A percentile compares a stretch with the other conserved stretches of the same genome.
phyloP scores from a whole-genome alignment of 164 flowering plant genomes.

The Liquidambar formosana region DNA sequence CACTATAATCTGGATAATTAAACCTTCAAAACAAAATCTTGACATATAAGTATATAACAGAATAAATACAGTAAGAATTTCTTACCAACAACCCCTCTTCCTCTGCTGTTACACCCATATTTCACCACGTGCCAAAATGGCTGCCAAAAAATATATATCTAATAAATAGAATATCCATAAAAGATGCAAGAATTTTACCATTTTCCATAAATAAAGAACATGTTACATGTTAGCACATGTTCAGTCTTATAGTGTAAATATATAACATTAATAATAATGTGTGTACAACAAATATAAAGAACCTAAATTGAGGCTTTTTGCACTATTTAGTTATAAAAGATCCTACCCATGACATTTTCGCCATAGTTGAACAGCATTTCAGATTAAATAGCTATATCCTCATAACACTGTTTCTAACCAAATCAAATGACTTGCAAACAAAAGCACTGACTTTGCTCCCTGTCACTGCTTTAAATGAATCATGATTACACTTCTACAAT shows the following conservation, averaged over 20 bases:
- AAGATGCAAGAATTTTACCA: background rate
- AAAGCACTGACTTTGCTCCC: background rate
- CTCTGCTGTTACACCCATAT: conserved; percentile 30
- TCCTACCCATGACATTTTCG: no score
- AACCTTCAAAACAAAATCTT: background rate
- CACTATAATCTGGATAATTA: background rate
- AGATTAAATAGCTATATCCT: background rate
- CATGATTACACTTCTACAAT: background rate
- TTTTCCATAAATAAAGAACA: no score
- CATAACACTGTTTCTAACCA: background rate
- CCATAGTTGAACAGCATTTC: no score
- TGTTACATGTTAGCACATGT: no score
- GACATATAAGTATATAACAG: conserved; percentile 3
- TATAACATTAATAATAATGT: no score
- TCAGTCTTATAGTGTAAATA: no score
- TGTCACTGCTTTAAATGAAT: background rate
- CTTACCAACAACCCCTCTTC: conserved; percentile 71
- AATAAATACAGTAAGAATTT: conserved; percentile 5
- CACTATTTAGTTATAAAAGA: no score
- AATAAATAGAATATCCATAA: background rate
- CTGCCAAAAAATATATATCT: conserved; percentile 30
- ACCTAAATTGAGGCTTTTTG: no score
- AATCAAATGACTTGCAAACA: background rate
- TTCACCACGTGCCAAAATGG: conserved; percentile 64
- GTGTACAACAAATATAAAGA: no score